phyloP scores from a whole-genome alignment of 208 protist genomes.

The Herpetomonas muscarum region DNA sequence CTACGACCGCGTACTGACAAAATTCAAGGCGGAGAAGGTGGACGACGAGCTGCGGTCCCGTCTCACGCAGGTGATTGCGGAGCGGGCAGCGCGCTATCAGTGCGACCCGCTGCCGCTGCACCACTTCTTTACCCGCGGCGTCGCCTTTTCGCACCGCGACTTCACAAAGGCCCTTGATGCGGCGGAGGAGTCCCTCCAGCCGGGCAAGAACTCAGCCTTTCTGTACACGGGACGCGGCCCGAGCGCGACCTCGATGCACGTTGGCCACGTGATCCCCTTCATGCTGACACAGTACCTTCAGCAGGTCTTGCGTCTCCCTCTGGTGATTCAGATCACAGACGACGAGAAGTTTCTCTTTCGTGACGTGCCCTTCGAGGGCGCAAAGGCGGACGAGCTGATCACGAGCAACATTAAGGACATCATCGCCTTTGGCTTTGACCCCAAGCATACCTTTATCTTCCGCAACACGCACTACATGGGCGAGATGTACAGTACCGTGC shows the following conservation, averaged over 20 bases:
- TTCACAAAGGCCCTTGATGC: constrained; percentile 91
- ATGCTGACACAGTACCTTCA: constrained; percentile 98
- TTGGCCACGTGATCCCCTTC: constrained; percentile 99
- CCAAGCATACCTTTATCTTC: constrained; percentile 99
- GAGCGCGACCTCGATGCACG: constrained; percentile 94
- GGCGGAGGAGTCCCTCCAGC: constrained; percentile 58
- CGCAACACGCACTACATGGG: constrained; percentile 98
- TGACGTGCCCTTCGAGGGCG: constrained; percentile 79
- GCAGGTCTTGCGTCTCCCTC: constrained; percentile 95
- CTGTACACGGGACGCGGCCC: constrained; percentile 99
- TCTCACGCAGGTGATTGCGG: constrained; percentile 28
- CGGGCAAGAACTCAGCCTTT: constrained; percentile 90
- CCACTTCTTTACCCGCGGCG: constrained; percentile 90
- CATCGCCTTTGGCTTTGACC: constrained; percentile 99
- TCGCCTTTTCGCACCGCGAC: constrained; percentile 98
- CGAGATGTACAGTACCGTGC: constrained; percentile 94
- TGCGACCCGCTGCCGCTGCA: constrained; percentile 46
- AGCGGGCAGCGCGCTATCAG: constrained; percentile 5
- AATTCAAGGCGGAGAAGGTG: constrained; percentile 71
- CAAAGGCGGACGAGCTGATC: constrained; percentile 72
- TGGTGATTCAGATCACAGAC: constrained; percentile 99
- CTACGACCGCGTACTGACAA: constrained; percentile 77
- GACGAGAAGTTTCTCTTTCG: constrained; percentile 99
- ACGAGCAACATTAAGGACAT: constrained; percentile 98
- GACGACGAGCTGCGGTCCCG: constrained; percentile 31